Evolutionary conservation across 805 yeast genomes (phyloP).

Genomic region (Saturnispora serradocipensis): DNA sequence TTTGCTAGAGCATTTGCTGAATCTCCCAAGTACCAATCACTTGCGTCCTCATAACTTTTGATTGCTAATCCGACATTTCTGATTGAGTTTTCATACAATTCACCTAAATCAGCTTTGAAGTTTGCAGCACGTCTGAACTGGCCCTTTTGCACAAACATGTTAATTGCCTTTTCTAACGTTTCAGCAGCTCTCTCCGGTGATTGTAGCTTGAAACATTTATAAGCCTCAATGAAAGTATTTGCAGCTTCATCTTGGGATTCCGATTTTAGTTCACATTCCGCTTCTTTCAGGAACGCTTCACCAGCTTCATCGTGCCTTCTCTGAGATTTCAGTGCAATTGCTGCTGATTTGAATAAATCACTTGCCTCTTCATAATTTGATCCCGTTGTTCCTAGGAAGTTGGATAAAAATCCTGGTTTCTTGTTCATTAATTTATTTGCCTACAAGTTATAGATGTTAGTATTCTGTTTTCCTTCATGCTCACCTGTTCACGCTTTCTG

Average conservation of each 20-base stretch:
- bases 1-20: slow-evolving; percentile 85
- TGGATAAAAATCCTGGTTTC: slow-evolving; percentile 56
- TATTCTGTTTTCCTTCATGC: neutral
- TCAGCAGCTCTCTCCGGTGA: slow-evolving; percentile 72
- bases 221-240: slow-evolving; percentile 81
- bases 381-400: slow-evolving; percentile 54
- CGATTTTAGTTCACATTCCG: slow-evolving; percentile 65
- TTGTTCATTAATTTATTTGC: slow-evolving; percentile 67
- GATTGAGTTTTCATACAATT: slow-evolving; percentile 68
- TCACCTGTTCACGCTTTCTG: neutral
- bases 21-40: slow-evolving; percentile 92
- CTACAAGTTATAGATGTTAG: slow-evolving; percentile 22
- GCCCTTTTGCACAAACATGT: slow-evolving; percentile 78
- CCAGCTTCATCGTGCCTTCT: slow-evolving; percentile 75
- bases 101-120: slow-evolving; percentile 85
- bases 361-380: slow-evolving; percentile 83
- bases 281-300: slow-evolving; percentile 74
- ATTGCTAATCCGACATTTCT: slow-evolving; percentile 62
- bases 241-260: slow-evolving; percentile 86
- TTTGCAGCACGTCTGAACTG: slow-evolving; percentile 96
- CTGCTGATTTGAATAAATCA: slow-evolving; percentile 86
- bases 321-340: slow-evolving; percentile 73
- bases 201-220: slow-evolving; percentile 69
- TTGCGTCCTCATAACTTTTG: slow-evolving; percentile 79
- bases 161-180: slow-evolving; percentile 67